phyloP scores from a whole-genome alignment of 139 green algal genomes.

The Nannochloris sp. region DNA sequence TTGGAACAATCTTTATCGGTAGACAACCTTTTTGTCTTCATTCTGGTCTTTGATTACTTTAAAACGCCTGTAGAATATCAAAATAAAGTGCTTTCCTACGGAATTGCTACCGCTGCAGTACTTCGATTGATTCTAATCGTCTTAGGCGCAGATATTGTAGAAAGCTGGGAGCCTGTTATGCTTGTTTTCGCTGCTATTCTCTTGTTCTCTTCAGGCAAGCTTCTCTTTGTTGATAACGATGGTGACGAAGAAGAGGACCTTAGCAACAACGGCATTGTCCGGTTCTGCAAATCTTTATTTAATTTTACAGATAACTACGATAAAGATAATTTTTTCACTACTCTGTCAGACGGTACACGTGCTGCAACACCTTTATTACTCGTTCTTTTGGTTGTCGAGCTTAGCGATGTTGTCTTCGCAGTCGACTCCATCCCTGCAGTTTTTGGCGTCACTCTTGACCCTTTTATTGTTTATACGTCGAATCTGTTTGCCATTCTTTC shows the following conservation, averaged over 20 bases:
- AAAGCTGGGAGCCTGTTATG: constrained; percentile 82
- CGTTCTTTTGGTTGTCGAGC: constrained; percentile 84
- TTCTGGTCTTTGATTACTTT: constrained; percentile 94
- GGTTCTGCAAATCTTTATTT: constrained; percentile 46
- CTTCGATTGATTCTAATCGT: constrained; percentile 83
- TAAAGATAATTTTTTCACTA: constrained; percentile 84
- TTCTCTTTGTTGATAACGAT: constrained; percentile 41
- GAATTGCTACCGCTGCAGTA: constrained; percentile 81
- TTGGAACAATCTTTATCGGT: constrained; percentile 92
- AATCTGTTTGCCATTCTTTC: constrained; percentile 92
- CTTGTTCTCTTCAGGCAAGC: constrained; percentile 70
- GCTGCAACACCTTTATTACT: constrained; percentile 87
- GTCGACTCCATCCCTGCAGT: constrained; percentile 90
- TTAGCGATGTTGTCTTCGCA: constrained; percentile 93
- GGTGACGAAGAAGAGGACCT: constrained; percentile 74
- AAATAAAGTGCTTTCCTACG: constrained; percentile 82
- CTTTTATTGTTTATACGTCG: constrained; percentile 94
- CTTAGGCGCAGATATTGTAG: constrained; percentile 66
- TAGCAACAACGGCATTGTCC: constrained; percentile 70
- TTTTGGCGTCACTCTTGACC: constrained; percentile 92
- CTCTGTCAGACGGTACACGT: constrained; percentile 34
- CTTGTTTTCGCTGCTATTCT: constrained; percentile 91
- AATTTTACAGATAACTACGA: constrained; percentile 73
- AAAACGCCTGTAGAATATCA: constrained; percentile 63
- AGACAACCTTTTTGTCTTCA: constrained; percentile 99